Percentiles rank a stretch among this genome's conserved stretches.
Evolutionary conservation across 495 filamentous ascomycete species (phyloP).

Genomic region (Penicillium paradoxum): DNA sequence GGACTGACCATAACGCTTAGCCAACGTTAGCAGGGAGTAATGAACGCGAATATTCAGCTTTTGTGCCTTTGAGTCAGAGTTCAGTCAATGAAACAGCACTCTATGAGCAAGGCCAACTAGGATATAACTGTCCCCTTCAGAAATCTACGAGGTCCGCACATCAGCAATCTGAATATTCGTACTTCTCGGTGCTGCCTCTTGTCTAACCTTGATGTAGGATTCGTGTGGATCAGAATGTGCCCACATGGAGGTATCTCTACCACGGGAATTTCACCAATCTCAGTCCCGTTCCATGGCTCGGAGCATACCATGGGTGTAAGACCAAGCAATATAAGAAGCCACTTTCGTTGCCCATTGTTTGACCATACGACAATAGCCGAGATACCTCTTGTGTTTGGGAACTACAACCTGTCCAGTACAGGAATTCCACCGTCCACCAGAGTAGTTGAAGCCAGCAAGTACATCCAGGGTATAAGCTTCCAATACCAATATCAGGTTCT

Average conservation of each 20-base stretch:
- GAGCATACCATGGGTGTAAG: slow-evolving; percentile 46
- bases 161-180: background rate
- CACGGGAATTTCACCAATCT: slow-evolving; percentile 45
- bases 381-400: slow-evolving; percentile 45
- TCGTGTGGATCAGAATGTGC: slow-evolving; percentile 17
- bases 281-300: slow-evolving; percentile 38
- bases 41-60: slow-evolving; percentile 9
- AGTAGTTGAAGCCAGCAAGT: slow-evolving; percentile 11
- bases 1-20: background rate
- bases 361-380: slow-evolving; percentile 11
- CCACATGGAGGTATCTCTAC: slow-evolving; percentile 49
- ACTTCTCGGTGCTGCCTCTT: background rate
- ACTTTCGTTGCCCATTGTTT: background rate
- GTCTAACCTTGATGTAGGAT: background rate
- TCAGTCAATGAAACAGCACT: slow-evolving; percentile 6
- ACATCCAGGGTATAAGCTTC: slow-evolving; percentile 17
- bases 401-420: slow-evolving; percentile 7
- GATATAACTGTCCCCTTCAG: background rate
- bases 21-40: slow-evolving; percentile 4
- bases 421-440: background rate
- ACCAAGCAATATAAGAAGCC: too few species aligned
- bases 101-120: background rate
- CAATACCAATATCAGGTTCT: background rate
- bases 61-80: background rate
- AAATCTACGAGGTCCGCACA: background rate